Percentiles rank a stretch among this genome's conserved stretches.
Conservation (phyloP, 495 filamentous ascomycete species). For the Chaetomium cochliodes region DNA sequence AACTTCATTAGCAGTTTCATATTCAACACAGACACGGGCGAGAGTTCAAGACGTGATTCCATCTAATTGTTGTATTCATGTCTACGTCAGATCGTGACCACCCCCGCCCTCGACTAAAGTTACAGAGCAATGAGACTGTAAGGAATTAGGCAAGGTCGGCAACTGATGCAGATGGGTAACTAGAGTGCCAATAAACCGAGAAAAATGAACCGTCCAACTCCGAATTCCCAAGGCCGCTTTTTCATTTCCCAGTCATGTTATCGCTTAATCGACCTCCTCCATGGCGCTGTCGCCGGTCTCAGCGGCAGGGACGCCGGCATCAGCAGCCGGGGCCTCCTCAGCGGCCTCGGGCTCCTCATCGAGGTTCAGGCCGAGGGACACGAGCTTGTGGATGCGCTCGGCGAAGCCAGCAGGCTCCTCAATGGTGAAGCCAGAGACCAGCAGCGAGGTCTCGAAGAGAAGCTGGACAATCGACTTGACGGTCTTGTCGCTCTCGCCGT, state of each 20-base stretch:
- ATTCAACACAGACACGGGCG: background rate
- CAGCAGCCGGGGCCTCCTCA: constrained; percentile 60
- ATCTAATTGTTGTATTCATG: constrained; percentile 32
- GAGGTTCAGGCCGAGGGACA: constrained; percentile 91
- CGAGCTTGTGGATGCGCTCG: constrained; percentile 98
- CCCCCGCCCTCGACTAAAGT: constrained; percentile 30
- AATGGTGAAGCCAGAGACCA: constrained; percentile 98
- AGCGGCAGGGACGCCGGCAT: constrained; percentile 45
- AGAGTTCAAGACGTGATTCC: background rate
- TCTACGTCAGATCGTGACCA: constrained; percentile 33
- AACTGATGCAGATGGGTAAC: constrained; percentile 40
- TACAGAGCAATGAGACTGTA: constrained; percentile 30
- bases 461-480: constrained; percentile 98
- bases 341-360: constrained; percentile 80
- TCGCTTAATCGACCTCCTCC: constrained; percentile 66
- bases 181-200: constrained; percentile 33
- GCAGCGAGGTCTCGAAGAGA: constrained; percentile 95
- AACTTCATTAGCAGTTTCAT: background rate
- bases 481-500: constrained; percentile 95
- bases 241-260: constrained; percentile 36
- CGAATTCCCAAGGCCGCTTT: constrained; percentile 41
- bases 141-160: constrained; percentile 26
- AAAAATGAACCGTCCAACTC: constrained; percentile 47
- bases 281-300: constrained; percentile 60
- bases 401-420: constrained; percentile 97